Evolutionary conservation across 371 early-diverging fungal genomes (phyloP).

Genomic region (Apophysomyces trapeziformis): DNA sequence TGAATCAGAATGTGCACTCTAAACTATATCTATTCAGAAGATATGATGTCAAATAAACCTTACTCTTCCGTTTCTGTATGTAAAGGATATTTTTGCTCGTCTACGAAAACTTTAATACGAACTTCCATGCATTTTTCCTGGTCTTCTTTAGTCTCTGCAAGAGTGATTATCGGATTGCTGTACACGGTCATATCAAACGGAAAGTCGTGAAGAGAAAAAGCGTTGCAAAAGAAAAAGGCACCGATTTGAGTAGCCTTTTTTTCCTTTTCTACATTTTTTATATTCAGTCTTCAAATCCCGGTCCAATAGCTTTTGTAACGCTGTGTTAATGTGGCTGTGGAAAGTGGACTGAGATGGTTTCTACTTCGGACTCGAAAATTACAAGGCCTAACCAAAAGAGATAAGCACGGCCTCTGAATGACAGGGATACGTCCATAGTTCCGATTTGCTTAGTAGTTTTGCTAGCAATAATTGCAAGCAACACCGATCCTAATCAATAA

Average conservation of each 20-base stretch:
- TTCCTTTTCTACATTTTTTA: background rate
- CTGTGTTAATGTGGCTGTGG: background rate
- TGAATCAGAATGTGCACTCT: too few species aligned
- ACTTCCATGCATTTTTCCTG: conserved; percentile 31
- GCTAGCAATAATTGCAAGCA: too few species aligned
- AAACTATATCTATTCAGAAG: background rate
- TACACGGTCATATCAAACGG: background rate
- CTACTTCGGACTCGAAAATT: background rate
- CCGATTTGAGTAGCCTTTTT: too few species aligned
- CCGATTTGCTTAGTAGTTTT: too few species aligned
- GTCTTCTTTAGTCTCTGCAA: conserved; percentile 17
- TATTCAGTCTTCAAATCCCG: background rate
- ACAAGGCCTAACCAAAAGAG: too few species aligned
- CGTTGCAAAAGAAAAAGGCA: background rate
- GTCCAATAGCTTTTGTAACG: background rate
- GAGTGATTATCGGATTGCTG: background rate
- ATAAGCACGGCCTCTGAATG: background rate
- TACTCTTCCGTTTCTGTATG: conserved; percentile 46
- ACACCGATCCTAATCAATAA: too few species aligned
- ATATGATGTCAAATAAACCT: background rate
- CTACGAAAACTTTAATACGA: conserved; percentile 39
- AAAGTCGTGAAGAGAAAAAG: background rate
- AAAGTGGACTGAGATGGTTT: background rate
- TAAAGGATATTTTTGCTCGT: conserved; percentile 46
- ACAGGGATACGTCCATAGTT: background rate